Percentiles rank a stretch among this genome's conserved stretches.
phyloP scores from a whole-genome alignment of 345 rosid species.

The Bruguiera sexangula region DNA sequence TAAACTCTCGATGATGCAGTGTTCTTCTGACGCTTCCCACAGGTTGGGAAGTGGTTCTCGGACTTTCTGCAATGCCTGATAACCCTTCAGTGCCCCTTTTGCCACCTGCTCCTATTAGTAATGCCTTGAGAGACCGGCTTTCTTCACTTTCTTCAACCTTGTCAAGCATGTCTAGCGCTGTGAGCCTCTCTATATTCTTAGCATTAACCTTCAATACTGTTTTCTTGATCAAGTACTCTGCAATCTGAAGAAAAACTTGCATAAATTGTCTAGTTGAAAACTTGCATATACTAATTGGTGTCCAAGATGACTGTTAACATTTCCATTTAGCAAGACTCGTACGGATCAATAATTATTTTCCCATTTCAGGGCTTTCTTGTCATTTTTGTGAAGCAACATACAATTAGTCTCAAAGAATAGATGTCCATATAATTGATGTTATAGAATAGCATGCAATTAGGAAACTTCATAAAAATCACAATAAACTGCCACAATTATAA shows the following conservation, averaged over 20 bases:
- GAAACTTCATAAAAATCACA: background rate
- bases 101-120: constrained; percentile 1
- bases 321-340: too few relatives aligned
- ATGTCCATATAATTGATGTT: too few relatives aligned
- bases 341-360: too few relatives aligned
- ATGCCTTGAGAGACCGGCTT: background rate
- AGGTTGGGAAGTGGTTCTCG: background rate
- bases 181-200: constrained; percentile 1
- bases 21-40: background rate
- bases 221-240: constrained; percentile 13
- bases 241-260: background rate
- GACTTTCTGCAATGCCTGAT: background rate
- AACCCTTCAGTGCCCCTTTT: background rate
- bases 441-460: too few relatives aligned
- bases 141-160: background rate
- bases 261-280: background rate
- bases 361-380: too few relatives aligned
- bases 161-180: constrained; percentile 15
- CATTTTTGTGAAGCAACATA: too few relatives aligned
- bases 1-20: background rate
- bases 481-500: background rate
- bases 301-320: too few relatives aligned
- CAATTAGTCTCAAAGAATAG: too few relatives aligned
- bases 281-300: too few relatives aligned
- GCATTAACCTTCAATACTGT: background rate